Evolutionary conservation across 2,329 filamentous ascomycete genomes (phyloP), one percentile per base, ranked within the genome.

Genomic region (Torrubiella hemipterigena): DNA sequence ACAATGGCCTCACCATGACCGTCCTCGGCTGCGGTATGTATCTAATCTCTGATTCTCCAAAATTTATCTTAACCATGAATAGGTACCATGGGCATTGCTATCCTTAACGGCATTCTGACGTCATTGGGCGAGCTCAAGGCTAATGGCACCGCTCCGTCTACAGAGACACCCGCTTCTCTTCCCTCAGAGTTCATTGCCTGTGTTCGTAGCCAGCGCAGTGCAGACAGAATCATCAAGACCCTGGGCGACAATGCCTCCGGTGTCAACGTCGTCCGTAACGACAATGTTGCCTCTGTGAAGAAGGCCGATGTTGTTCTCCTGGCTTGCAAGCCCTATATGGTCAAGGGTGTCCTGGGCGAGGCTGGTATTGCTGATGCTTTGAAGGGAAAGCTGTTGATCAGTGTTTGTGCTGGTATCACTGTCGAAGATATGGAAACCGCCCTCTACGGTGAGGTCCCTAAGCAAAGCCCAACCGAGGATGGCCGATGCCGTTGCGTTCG

Each of bases 1-100:
- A 32, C 17, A 30, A 27, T 8, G 35, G 35, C 24, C 68, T 86
- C 41, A 89, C 81, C 42, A 67, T 93, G 60, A 73, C 83, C 38
- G 73, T 91, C 39, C 67, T 93, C 36, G 85, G 85, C 46, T 91
- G 82, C 55, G 84, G 82, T 81, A 68, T 50, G 72, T 61, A 22
- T 4, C 16, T 20, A 19, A 18, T 31, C 16, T 17, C 17, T 18
- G 24, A 15, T 13, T 19, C 10, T 16, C 10, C 17, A 36, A 12
- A 33, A 32, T 29, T 36, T 46, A 26, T 45, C 31, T 35, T 26
- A 22, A 12, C 30, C n/a, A n/a, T 31, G 14, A 26, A 32, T 30
- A 86, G 81, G 83, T 42, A 87, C 77, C 32, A 82, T 93, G 74
- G 85, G 85, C 36, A 82, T 83, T 38, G 83, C 83, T 35, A 87